Evolutionary conservation across 441 rosid species (phyloP), one percentile per base, ranked within the genome.

Genomic region (Oxalis stricta): DNA sequence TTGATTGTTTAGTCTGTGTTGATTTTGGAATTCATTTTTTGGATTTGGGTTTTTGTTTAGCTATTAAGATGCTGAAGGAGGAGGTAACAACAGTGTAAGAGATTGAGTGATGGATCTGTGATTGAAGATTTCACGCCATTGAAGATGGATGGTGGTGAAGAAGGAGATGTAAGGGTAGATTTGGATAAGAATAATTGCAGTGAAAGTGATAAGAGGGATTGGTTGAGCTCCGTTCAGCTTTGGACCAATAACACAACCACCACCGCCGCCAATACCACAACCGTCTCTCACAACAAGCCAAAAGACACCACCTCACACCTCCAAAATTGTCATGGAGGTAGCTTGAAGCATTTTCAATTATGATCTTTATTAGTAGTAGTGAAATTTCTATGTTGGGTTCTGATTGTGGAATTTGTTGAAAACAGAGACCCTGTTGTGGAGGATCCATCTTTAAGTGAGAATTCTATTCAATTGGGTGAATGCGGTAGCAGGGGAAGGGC

Each of bases 141-240:
- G 56, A 65, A 58, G 54, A 52, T 32, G 13, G 56, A 52, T 39
- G 38, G 46, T 7, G 52, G 33, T 3, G 62, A 52, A 41, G 65
- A 52, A 41, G 65, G 31, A 18, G 54, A 37, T 22, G 64, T 50
- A 44, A 34, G 47, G 45, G 65, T 53, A 63, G 42, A 28, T 37
- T 1, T 11, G 62, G 63, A 59, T n/a, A n/a, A n/a, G 37, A 51
- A n/a, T 43, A 72, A 54, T 35, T 41, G 37, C 12, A 4, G 60
- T 34, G 66, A 65, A 10, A 4, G 60, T 34, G 66, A 65, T 22
- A 70, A 53, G 47, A 61, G 53, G 61, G 61, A 58, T 28, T 64
- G 87, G 87, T 47, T 70, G 76, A 72, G 71, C 34, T 70, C 72
- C 55, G 64, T 50, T 26, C 77, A 68, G 59, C 59, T 69, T 11